A percentile compares a stretch with the other conserved stretches of the same genome.
phyloP scores from a whole-genome alignment of 1,284 basidiomycete species.

The Trametes hirsuta region DNA sequence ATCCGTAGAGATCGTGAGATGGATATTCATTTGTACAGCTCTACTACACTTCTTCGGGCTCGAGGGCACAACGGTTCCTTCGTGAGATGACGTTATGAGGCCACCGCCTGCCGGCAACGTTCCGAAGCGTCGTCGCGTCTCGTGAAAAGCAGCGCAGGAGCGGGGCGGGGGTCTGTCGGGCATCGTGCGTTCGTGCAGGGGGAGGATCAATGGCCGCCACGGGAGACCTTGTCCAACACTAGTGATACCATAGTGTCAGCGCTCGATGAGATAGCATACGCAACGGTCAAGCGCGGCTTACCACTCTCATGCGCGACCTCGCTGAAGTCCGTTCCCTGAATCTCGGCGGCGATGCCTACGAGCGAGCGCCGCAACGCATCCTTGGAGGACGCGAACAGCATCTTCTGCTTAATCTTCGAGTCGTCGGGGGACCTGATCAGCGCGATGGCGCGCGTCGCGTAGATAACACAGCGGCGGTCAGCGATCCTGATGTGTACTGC shows the following conservation, averaged over 20 bases:
- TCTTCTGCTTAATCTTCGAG: slow-evolving; percentile 91
- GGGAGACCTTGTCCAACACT: slow-evolving; percentile 37
- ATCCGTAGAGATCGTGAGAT: slow-evolving; percentile 6
- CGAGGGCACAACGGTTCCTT: slow-evolving; percentile 18
- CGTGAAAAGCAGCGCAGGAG: slow-evolving; percentile 13
- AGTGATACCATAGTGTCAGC: slow-evolving; percentile 3
- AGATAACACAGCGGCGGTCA: slow-evolving; percentile 24
- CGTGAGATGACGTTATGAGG: slow-evolving; percentile 13
- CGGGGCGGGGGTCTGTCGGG: neutral
- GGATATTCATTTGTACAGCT: slow-evolving; percentile 27
- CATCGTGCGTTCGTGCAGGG: slow-evolving; percentile 3
- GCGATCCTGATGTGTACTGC: slow-evolving; percentile 6
- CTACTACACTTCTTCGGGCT: slow-evolving; percentile 30
- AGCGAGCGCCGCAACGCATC: slow-evolving; percentile 81
- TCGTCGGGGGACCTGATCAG: slow-evolving; percentile 82
- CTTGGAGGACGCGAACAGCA: slow-evolving; percentile 93
- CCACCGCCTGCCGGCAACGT: slow-evolving; percentile 15
- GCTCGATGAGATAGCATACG: neutral
- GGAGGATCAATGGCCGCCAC: slow-evolving; percentile 25
- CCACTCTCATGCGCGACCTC: slow-evolving; percentile 82
- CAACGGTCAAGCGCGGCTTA: slow-evolving; percentile 46
- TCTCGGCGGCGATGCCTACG: slow-evolving; percentile 74
- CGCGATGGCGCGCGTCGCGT: slow-evolving; percentile 22
- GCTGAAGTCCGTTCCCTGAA: slow-evolving; percentile 85
- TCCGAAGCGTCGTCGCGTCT: slow-evolving; percentile 13